Conservation (phyloP, 2,329 filamentous ascomycete species). For the Aspergillus fumigatus region DNA sequence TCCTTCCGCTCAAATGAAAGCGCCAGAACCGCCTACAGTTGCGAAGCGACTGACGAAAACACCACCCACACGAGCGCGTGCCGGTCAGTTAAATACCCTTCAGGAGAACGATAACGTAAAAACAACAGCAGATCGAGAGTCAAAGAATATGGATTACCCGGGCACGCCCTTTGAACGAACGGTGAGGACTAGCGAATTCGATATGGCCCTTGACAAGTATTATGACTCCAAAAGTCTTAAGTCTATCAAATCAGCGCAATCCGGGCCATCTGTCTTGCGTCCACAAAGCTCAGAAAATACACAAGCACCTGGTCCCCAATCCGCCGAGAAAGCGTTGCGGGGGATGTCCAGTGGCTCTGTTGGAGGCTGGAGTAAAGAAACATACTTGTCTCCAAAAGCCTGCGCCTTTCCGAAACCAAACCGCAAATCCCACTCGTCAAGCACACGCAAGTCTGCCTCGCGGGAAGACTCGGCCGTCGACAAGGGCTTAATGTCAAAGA, state of each 20-base stretch:
- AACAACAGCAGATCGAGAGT: constrained; percentile 16
- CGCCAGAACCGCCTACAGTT: constrained; percentile 12
- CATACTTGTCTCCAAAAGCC: constrained; percentile 21
- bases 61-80: constrained; percentile 12
- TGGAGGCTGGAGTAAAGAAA: constrained; percentile 21
- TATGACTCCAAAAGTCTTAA: constrained; percentile 13
- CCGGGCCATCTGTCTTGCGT: constrained; percentile 23
- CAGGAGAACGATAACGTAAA: constrained; percentile 10
- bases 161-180: constrained; percentile 26
- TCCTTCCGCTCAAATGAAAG: constrained; percentile 20
- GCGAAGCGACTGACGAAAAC: constrained; percentile 27
- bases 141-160: constrained; percentile 18
- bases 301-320: constrained; percentile 13
- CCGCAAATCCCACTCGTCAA: constrained; percentile 13
- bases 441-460: constrained; percentile 15
- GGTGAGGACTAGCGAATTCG: constrained; percentile 31
- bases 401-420: constrained; percentile 9
- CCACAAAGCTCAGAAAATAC: constrained; percentile 21
- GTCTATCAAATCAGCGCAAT: constrained; percentile 9
- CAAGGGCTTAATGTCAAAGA: constrained; percentile 29
- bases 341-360: constrained; percentile 20
- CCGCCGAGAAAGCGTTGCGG: constrained; percentile 13
- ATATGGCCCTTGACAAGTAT: constrained; percentile 28
- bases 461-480: constrained; percentile 11
- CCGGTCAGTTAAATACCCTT: constrained; percentile 11